Evolutionary conservation across 208 protist species (phyloP), one percentile per base, ranked within the genome.

Genomic region (Trypanosoma vivax): DNA sequence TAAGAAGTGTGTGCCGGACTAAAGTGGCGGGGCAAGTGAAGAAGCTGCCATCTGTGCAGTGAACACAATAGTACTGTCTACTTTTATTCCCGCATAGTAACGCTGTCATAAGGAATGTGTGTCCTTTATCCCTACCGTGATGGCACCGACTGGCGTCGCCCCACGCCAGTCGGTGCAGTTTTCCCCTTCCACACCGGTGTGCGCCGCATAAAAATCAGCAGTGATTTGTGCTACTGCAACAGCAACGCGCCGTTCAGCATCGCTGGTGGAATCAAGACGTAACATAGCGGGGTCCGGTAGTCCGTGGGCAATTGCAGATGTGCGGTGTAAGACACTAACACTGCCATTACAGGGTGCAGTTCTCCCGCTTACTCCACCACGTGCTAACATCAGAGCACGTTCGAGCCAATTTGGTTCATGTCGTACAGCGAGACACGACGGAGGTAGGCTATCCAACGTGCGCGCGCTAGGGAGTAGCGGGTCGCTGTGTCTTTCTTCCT

Each of bases 371-470:
- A 9, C 29, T 33, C 14, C 14, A 19, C 30, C 28, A 25, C 28
- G 60, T 28, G 45, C 24, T 9, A 14, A 27, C 50, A 65, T 55
- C 29, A 65, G 7, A 1, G 50, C 60, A 10, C 60, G 50, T 21
- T 65, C 60, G 1, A 65, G 43, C 60, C 60, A 65, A 46, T 65
- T 65, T 13, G 60, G 50, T 7, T 65, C 49, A 5, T 19, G 21
- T 27, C 51, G 50, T 21, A 58, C 60, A 23, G 14, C 51, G n/a
- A 34, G 60, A 46, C 50, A 65, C 23, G 60, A 58, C 13, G 60
- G 60, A n/a, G 42, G 43, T 6, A 50, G n/a, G 19, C 49, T 24
- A 21, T 16, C 28, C 11, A 65, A 19, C 18, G 28, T 1, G 30
- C 53, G 42, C 0, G 13, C 42, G 9, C 23, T 25, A 1, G 43